A percentile compares a stretch with the other conserved stretches of the same genome.
phyloP scores from a whole-genome alignment of 148 eudicot species.

The Nepenthes gracilis region DNA sequence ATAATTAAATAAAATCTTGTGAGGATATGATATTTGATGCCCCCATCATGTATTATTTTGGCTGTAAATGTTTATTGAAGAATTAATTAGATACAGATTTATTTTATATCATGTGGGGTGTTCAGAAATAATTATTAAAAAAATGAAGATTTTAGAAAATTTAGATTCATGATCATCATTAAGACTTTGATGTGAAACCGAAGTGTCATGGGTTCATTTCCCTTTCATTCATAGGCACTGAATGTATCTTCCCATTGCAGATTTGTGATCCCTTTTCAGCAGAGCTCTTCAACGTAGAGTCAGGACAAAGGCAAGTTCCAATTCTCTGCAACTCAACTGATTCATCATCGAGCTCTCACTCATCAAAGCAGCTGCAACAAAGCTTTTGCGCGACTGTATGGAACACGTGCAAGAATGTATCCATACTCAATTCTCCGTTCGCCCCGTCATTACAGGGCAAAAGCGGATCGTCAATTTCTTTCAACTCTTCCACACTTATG shows the following conservation, averaged over 20 bases:
- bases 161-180: too few relatives aligned
- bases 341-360: constrained; percentile 31
- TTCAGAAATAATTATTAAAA: too few relatives aligned
- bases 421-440: constrained; percentile 62
- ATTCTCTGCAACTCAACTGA: constrained; percentile 65
- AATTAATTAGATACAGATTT: too few relatives aligned
- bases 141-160: too few relatives aligned
- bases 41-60: too few relatives aligned
- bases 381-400: constrained; percentile 66
- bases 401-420: constrained; percentile 46
- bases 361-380: constrained; percentile 24
- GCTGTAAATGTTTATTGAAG: too few relatives aligned
- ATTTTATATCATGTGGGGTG: too few relatives aligned
- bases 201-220: too few relatives aligned
- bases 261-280: constrained; percentile 83
- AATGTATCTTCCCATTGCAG: constrained; percentile 20
- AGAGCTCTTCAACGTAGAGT: constrained; percentile 32
- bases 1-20: too few relatives aligned
- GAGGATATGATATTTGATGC: too few relatives aligned
- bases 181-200: too few relatives aligned
- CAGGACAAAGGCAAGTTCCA: constrained; percentile 50
- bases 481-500: constrained; percentile 41
- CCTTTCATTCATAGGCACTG: too few relatives aligned
- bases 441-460: constrained; percentile 63
- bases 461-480: constrained; percentile 27